phyloP scores from a whole-genome alignment of 2,329 filamentous ascomycete species.

The Epichloe festucae region DNA sequence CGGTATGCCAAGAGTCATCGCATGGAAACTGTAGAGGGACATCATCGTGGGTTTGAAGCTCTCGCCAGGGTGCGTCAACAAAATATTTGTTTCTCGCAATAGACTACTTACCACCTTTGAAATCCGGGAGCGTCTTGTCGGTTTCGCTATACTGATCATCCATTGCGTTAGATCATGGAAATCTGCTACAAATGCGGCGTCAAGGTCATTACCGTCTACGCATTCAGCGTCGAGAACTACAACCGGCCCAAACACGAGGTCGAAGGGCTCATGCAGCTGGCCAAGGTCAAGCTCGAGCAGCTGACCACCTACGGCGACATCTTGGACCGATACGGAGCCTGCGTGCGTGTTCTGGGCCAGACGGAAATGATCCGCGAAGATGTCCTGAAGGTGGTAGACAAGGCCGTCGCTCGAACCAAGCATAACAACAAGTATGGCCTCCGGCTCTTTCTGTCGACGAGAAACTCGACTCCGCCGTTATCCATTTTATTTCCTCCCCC shows the following conservation, averaged over 20 bases:
- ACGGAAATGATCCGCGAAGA: conserved; percentile 73
- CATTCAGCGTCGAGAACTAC: conserved; percentile 98
- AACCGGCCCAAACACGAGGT: conserved; percentile 95
- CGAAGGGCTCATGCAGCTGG: conserved; percentile 93
- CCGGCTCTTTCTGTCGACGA: neutral
- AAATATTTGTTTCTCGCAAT: neutral
- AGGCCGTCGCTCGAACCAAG: conserved; percentile 73
- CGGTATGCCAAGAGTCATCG: conserved; percentile 81
- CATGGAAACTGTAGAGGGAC: conserved; percentile 93
- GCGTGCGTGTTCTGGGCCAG: conserved; percentile 75
- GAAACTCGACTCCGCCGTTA: neutral
- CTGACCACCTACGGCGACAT: conserved; percentile 87
- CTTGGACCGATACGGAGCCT: conserved; percentile 82
- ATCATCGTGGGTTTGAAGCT: conserved; percentile 91
- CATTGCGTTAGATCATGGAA: conserved; percentile 59
- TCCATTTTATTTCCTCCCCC: neutral
- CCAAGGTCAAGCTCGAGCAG: conserved; percentile 87
- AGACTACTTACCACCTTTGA: neutral
- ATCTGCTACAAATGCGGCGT: conserved; percentile 97
- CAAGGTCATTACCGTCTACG: conserved; percentile 93
- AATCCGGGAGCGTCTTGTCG: neutral
- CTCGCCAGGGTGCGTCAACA: conserved; percentile 59
- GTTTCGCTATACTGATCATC: neutral
- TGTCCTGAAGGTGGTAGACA: conserved; percentile 78
- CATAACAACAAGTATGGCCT: conserved; percentile 60